phyloP scores from a whole-genome alignment of 345 rosid genomes.

The Lepidium africanum region DNA sequence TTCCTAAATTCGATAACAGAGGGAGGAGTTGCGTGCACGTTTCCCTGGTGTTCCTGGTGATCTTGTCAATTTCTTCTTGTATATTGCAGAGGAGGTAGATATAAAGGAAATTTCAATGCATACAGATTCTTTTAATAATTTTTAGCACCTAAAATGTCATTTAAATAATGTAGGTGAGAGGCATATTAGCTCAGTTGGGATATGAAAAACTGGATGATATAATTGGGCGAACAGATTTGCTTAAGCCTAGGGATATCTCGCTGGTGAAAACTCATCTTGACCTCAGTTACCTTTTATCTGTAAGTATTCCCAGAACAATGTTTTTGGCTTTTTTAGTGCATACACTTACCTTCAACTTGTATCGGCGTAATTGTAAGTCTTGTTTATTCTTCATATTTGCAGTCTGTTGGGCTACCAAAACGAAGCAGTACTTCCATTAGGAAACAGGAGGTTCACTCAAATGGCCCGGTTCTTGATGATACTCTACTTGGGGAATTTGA shows the following conservation, averaged over 20 bases:
- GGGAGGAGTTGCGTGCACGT: slow-evolving; percentile 97
- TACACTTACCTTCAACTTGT: background rate
- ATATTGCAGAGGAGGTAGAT: slow-evolving; percentile 96
- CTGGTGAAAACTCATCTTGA: slow-evolving; percentile 96
- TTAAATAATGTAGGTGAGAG: slow-evolving; percentile 61
- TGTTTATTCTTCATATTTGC: slow-evolving; percentile 15
- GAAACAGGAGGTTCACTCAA: slow-evolving; percentile 82
- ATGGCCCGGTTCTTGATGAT: slow-evolving; percentile 86
- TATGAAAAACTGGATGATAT: slow-evolving; percentile 85
- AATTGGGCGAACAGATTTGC: slow-evolving; percentile 76
- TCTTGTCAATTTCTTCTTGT: slow-evolving; percentile 89
- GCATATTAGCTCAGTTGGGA: slow-evolving; percentile 87
- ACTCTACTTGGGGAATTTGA: slow-evolving; percentile 70
- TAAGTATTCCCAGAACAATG: slow-evolving; percentile 24
- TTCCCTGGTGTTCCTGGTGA: slow-evolving; percentile 99
- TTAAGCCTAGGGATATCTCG: slow-evolving; percentile 81
- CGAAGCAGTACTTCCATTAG: slow-evolving; percentile 85
- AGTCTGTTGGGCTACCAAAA: slow-evolving; percentile 85
- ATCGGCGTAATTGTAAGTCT: background rate
- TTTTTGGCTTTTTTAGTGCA: background rate
- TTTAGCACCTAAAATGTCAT: background rate
- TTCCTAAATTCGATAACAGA: slow-evolving; percentile 33
- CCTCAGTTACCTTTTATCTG: slow-evolving; percentile 68
- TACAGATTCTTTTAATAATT: background rate
- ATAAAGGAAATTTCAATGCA: background rate